A percentile compares a stretch with the other conserved stretches of the same genome.
Evolutionary conservation across 495 filamentous ascomycete species (phyloP).

Genomic region (Hypoxylon fragiforme): DNA sequence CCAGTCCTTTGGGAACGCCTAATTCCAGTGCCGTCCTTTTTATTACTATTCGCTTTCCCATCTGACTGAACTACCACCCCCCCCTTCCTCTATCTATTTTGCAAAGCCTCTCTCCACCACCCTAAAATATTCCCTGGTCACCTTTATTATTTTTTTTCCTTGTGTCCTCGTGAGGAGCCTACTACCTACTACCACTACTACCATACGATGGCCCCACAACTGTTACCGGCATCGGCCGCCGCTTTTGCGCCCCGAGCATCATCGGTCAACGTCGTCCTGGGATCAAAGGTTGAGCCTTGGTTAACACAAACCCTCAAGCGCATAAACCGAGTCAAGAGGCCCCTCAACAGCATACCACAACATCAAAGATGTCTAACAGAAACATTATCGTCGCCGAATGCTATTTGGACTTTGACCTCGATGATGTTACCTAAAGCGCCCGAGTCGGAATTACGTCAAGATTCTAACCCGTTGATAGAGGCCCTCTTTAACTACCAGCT

Average conservation of each 20-base stretch:
- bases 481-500: constrained; percentile 93
- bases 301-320: constrained; percentile 95
- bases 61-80: constrained; percentile 36
- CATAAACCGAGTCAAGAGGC: constrained; percentile 96
- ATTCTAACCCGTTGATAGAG: constrained; percentile 86
- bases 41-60: constrained; percentile 59
- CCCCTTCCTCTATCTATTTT: constrained; percentile 49
- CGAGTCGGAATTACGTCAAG: constrained; percentile 81
- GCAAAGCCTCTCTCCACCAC: constrained; percentile 53
- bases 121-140: constrained; percentile 46
- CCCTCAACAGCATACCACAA: constrained; percentile 95
- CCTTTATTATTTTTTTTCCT: constrained; percentile 36
- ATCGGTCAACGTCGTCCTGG: constrained; percentile 93
- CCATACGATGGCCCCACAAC: constrained; percentile 79
- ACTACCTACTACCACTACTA: not conserved
- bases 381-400: constrained; percentile 85
- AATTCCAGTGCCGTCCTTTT: constrained; percentile 56
- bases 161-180: constrained; percentile 30
- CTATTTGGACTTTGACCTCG: constrained; percentile 94
- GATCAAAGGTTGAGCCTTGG: constrained; percentile 95
- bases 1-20: constrained; percentile 59
- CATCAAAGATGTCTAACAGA: constrained; percentile 97
- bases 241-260: constrained; percentile 91
- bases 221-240: constrained; percentile 92
- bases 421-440: constrained; percentile 92